Conservation (phyloP, 1,139 yeast species). For the Scheffersomyces insectosa region DNA sequence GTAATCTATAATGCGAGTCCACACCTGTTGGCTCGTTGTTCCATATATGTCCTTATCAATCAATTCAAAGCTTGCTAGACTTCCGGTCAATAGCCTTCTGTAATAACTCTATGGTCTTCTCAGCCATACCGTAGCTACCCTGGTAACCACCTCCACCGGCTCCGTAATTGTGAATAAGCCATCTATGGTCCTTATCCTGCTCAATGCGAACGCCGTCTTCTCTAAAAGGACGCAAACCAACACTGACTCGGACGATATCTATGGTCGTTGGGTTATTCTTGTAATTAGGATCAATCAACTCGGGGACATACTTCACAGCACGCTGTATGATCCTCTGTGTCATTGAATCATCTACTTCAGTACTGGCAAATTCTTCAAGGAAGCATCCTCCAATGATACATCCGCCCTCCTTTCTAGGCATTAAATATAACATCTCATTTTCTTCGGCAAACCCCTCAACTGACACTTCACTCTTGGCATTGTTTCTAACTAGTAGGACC, state of each 20-base stretch:
- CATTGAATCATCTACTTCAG: constrained; percentile 33
- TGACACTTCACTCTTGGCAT: constrained; percentile 24
- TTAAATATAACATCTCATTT: constrained; percentile 43
- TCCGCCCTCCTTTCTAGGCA: constrained; percentile 59
- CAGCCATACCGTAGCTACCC: constrained; percentile 47
- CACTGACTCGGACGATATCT: constrained; percentile 37
- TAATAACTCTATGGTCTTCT: constrained; percentile 21
- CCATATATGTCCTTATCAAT: too few species aligned
- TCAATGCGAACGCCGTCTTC: constrained; percentile 49
- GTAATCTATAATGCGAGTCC: too few species aligned
- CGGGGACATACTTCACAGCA: constrained; percentile 46
- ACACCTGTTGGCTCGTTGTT: too few species aligned
- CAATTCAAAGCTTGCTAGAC: too few species aligned
- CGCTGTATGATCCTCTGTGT: constrained; percentile 38
- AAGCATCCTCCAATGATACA: constrained; percentile 54
- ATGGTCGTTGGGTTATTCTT: constrained; percentile 35
- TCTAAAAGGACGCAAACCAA: constrained; percentile 53
- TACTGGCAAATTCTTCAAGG: constrained; percentile 20
- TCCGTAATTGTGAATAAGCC: constrained; percentile 52
- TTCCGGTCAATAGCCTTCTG: background rate
- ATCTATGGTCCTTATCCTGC: constrained; percentile 26
- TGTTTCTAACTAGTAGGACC: constrained; percentile 29
- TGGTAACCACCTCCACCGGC: constrained; percentile 51
- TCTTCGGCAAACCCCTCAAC: constrained; percentile 36
- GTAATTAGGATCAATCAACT: constrained; percentile 32